Percentiles rank a stretch among this genome's conserved stretches.
These are phyloP conservation scores for Physcia stellaris DNA, from an alignment of 495 filamentous ascomycete genomes.

Conservation along the genomic window DNA sequence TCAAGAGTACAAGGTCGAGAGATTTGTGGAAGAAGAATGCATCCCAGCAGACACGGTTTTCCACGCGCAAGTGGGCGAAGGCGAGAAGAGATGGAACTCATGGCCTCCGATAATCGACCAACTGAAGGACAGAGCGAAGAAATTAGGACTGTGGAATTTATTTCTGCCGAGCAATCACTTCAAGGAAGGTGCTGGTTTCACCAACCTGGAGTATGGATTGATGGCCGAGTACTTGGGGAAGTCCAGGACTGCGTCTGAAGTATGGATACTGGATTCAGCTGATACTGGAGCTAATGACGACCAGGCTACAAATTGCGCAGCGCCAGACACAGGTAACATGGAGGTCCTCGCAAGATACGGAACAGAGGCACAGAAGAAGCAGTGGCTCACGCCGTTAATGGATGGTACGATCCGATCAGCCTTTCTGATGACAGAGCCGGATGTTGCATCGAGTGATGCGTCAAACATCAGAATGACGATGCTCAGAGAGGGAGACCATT, in stretches of 20 bases:
- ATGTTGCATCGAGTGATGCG: conserved; percentile 74
- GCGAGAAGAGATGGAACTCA: conserved; percentile 57
- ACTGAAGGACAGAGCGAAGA: conserved; percentile 69
- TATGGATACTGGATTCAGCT: conserved; percentile 9
- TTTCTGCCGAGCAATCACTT: conserved; percentile 93
- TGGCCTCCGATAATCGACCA: conserved; percentile 76
- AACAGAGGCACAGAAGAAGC: conserved; percentile 72
- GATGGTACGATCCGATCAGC: conserved; percentile 77
- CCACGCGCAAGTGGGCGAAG: conserved; percentile 63
- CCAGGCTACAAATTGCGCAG: conserved; percentile 75
- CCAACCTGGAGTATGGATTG: conserved; percentile 82
- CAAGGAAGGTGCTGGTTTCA: conserved; percentile 81
- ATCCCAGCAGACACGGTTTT: conserved; percentile 71
- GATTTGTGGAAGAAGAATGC: conserved; percentile 95
- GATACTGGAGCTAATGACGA: conserved; percentile 1
- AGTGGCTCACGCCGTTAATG: conserved; percentile 75
- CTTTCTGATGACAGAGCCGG: conserved; percentile 89
- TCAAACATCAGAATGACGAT: conserved; percentile 79
- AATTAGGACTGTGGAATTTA: conserved; percentile 95
- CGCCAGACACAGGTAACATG: conserved; percentile 93
- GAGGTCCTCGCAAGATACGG: conserved; percentile 91
- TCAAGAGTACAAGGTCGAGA: conserved; percentile 52
- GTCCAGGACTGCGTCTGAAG: conserved; percentile 64
- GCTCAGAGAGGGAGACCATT: conserved; percentile 64
- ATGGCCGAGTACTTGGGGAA: conserved; percentile 86